Conservation (phyloP, 345 rosid species). For the Corymbia maculata region DNA sequence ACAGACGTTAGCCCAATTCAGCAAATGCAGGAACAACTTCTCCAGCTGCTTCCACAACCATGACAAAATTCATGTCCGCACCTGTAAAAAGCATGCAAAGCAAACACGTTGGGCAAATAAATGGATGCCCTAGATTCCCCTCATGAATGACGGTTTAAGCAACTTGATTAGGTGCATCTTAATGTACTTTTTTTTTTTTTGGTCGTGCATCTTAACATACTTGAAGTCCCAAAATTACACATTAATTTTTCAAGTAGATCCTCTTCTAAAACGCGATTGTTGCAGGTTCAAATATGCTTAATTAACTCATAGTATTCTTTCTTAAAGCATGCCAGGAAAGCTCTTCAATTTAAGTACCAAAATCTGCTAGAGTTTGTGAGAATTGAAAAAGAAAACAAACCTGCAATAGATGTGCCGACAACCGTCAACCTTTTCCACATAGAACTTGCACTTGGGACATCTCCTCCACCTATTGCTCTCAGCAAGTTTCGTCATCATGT, state of each 20-base stretch:
- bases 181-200: too few relatives aligned
- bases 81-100: conserved; percentile 2
- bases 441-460: conserved; percentile 29
- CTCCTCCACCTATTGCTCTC: conserved; percentile 30
- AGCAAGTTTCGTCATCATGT: conserved; percentile 28
- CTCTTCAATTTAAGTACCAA: too few relatives aligned
- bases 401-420: conserved; percentile 37
- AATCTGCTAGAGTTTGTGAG: neutral
- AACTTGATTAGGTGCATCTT: neutral
- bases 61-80: conserved; percentile 31
- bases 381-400: neutral
- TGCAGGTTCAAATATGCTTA: neutral
- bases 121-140: neutral
- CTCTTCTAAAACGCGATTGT: neutral
- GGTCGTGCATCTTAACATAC: neutral
- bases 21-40: neutral
- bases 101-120: neutral
- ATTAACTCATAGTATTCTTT: neutral
- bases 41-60: conserved; percentile 24
- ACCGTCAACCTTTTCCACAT: conserved; percentile 25
- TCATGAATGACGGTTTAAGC: neutral
- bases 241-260: neutral
- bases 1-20: neutral
- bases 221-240: neutral
- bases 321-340: neutral